phyloP scores from a whole-genome alignment of 441 rosid species.

The Erodium texanum region DNA sequence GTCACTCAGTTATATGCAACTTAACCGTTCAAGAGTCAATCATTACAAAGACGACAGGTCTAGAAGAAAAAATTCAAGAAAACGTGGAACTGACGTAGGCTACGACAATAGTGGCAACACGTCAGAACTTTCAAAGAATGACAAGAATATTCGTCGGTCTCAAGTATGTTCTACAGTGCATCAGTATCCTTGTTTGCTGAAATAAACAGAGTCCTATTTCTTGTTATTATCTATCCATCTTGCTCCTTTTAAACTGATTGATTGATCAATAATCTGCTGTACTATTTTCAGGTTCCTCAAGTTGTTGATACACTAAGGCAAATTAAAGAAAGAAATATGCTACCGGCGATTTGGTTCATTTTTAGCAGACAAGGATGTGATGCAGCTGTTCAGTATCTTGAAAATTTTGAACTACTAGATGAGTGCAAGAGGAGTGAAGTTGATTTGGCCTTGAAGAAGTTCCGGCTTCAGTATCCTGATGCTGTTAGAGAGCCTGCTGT shows the following conservation, averaged over 20 bases:
- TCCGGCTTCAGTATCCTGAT: constrained; percentile 76
- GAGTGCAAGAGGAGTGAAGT: constrained; percentile 76
- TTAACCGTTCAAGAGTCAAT: constrained; percentile 52
- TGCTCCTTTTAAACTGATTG: not conserved
- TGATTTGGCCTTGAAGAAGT: constrained; percentile 76
- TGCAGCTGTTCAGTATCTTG: constrained; percentile 84
- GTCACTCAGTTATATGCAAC: constrained; percentile 66
- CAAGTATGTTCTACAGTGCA: constrained; percentile 37
- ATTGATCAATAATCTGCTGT: constrained; percentile 6
- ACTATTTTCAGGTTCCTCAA: constrained; percentile 68
- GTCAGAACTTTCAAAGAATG: constrained; percentile 72
- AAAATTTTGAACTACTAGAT: constrained; percentile 62
- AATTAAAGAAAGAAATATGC: constrained; percentile 66
- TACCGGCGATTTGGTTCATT: constrained; percentile 95
- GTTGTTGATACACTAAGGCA: constrained; percentile 69
- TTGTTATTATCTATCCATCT: not conserved
- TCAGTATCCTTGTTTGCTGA: not conserved
- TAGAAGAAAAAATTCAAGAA: constrained; percentile 62
- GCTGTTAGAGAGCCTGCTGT: constrained; percentile 81
- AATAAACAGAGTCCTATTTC: too few relatives aligned
- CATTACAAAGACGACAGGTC: constrained; percentile 43
- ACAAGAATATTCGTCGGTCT: constrained; percentile 72
- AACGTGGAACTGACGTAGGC: constrained; percentile 37
- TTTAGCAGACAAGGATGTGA: constrained; percentile 92
- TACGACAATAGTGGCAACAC: constrained; percentile 23